Evolutionary conservation across 768 basidiomycete species (phyloP).

Genomic region (Candolleomyces efflorescens): DNA sequence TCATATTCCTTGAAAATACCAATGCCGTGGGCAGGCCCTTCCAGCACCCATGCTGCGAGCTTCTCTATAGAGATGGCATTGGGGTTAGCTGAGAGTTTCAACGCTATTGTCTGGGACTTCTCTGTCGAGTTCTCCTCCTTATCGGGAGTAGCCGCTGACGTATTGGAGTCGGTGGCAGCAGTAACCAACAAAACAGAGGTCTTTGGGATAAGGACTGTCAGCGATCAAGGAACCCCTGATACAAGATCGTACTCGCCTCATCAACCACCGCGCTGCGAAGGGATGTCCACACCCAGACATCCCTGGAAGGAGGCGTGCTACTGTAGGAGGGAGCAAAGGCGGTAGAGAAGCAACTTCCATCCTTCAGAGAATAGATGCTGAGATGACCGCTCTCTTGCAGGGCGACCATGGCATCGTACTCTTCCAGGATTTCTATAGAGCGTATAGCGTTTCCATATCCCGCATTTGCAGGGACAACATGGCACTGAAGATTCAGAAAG

Average conservation of each 20-base stretch:
- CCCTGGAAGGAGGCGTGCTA: constrained; percentile 10
- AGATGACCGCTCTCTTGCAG: constrained; percentile 62
- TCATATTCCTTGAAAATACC: constrained; percentile 44
- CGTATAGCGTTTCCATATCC: constrained; percentile 38
- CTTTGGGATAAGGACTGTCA: constrained; percentile 21
- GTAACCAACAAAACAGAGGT: constrained; percentile 40
- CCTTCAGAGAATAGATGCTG: constrained; percentile 48
- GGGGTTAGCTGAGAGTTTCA: constrained; percentile 31
- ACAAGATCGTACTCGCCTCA: constrained; percentile 29
- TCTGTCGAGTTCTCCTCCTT: constrained; percentile 28
- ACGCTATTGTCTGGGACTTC: constrained; percentile 35
- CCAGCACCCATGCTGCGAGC: constrained; percentile 52
- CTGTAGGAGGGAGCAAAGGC: constrained; percentile 3
- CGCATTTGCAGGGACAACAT: constrained; percentile 44
- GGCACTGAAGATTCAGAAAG: constrained; percentile 32
- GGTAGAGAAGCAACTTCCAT: constrained; percentile 34
- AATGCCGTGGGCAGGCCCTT: constrained; percentile 41
- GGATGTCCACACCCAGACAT: constrained; percentile 41
- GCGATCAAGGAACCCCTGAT: not conserved
- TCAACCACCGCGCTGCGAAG: constrained; percentile 32
- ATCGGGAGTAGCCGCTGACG: constrained; percentile 25
- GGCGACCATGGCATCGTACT: constrained; percentile 40
- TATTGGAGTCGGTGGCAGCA: constrained; percentile 38
- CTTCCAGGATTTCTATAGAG: constrained; percentile 43
- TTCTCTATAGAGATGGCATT: constrained; percentile 36